Conservation (phyloP, 2,329 filamentous ascomycete species). For the Phialophora tarda region DNA sequence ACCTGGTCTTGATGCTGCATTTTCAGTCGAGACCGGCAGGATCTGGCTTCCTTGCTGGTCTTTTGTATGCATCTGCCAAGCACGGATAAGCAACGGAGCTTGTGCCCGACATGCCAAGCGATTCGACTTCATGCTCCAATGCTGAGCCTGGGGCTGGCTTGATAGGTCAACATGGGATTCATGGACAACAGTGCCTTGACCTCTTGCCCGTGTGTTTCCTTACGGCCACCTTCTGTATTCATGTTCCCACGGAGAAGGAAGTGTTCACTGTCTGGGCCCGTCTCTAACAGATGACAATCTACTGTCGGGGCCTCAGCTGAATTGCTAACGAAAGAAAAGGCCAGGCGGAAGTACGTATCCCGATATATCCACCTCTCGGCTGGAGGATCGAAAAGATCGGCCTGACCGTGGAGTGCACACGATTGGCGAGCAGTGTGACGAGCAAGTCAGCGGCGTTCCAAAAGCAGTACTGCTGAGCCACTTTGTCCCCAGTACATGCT, state of each 20-base stretch:
- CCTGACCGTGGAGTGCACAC: background rate
- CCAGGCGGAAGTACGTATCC: background rate
- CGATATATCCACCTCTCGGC: slow-evolving; percentile 2
- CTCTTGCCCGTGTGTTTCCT: background rate
- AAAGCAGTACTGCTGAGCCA: slow-evolving; percentile 5
- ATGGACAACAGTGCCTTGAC: background rate
- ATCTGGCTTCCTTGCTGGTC: background rate
- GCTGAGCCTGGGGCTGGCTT: background rate
- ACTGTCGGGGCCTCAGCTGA: background rate
- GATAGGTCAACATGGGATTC: background rate
- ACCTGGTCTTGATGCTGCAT: background rate
- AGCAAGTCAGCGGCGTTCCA: background rate
- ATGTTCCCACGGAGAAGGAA: background rate
- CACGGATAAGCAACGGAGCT: background rate
- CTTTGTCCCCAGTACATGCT: background rate
- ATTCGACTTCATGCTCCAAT: background rate
- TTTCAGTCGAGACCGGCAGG: background rate
- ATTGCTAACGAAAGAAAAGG: background rate
- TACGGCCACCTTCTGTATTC: background rate
- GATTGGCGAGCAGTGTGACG: background rate
- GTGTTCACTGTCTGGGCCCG: background rate
- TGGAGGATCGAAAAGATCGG: background rate
- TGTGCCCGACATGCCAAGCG: background rate
- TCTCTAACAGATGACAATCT: background rate
- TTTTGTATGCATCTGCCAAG: background rate